Conservation (phyloP, 768 basidiomycete species). For the Tulasnella sp. region DNA sequence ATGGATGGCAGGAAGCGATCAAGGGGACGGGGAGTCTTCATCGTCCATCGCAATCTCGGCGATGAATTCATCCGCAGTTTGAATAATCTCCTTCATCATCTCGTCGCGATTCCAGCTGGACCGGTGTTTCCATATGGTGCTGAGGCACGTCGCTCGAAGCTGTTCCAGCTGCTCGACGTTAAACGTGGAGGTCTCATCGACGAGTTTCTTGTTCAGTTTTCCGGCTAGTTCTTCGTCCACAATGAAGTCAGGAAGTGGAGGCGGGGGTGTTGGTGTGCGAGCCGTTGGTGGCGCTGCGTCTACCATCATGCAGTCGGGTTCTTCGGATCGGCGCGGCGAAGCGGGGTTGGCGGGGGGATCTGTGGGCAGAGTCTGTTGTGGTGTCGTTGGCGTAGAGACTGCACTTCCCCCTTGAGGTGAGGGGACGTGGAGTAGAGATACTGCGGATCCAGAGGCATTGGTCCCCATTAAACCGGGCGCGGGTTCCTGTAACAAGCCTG, state of each 20-base stretch:
- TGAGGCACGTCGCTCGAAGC: conserved; percentile 77
- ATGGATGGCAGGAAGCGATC: background rate
- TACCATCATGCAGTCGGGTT: background rate
- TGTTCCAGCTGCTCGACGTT: conserved; percentile 92
- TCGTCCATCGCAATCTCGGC: conserved; percentile 49
- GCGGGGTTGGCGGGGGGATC: background rate
- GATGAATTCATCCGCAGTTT: conserved; percentile 60
- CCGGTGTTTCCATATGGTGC: conserved; percentile 76
- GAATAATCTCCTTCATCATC: conserved; percentile 57
- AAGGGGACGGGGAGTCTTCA: background rate
- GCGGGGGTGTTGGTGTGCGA: conserved; percentile 31
- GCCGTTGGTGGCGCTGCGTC: background rate
- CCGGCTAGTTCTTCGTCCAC: conserved; percentile 52
- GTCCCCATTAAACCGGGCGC: background rate
- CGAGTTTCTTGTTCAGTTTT: conserved; percentile 51
- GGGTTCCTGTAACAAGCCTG: background rate
- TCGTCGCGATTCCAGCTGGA: conserved; percentile 76
- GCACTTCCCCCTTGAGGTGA: background rate
- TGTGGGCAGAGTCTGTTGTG: background rate
- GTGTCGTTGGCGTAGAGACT: background rate
- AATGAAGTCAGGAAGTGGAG: conserved; percentile 64
- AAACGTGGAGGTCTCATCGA: conserved; percentile 53
- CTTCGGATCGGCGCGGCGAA: background rate
- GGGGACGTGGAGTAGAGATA: background rate
- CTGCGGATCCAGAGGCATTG: background rate